Percentiles rank a stretch among this genome's conserved stretches.
phyloP scores from a whole-genome alignment of 1,284 basidiomycete species.

The Ceratobasidium sp. region DNA sequence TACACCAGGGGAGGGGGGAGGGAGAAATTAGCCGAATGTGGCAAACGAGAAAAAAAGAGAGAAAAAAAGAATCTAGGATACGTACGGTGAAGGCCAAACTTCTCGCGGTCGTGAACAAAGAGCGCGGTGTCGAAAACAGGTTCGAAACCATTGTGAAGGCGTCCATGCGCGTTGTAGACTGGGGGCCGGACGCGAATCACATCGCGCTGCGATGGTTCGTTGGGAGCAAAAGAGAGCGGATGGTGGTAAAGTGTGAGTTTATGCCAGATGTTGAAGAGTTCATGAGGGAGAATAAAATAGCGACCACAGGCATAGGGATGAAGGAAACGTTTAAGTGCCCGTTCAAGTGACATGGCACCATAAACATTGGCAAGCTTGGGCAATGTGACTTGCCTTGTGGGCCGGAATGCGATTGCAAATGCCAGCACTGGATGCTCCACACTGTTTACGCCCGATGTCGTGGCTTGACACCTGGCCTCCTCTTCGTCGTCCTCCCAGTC shows the following conservation, averaged over 20 bases:
- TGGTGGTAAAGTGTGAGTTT: neutral
- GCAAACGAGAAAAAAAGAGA: neutral
- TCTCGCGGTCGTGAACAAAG: neutral
- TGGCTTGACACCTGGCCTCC: neutral
- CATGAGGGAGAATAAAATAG: neutral
- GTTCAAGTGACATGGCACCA: neutral
- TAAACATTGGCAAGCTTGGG: neutral
- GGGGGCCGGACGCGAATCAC: neutral
- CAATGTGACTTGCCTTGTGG: neutral
- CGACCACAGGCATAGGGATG: neutral
- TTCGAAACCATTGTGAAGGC: too few relatives aligned
- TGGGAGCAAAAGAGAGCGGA: neutral
- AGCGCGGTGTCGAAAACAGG: neutral
- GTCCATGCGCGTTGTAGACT: neutral
- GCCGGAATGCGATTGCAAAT: neutral
- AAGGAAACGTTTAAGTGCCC: neutral
- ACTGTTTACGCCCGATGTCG: neutral
- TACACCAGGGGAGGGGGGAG: too few relatives aligned
- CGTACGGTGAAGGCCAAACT: constrained; percentile 3
- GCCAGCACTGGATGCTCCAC: neutral
- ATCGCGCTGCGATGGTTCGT: neutral
- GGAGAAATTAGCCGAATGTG: neutral
- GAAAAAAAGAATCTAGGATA: neutral
- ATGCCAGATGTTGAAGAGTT: neutral
- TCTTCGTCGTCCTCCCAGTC: neutral